A percentile compares a stretch with the other conserved stretches of the same genome.
Conservation (phyloP, 257 asterid genomes). For the Mitragyna speciosa region DNA sequence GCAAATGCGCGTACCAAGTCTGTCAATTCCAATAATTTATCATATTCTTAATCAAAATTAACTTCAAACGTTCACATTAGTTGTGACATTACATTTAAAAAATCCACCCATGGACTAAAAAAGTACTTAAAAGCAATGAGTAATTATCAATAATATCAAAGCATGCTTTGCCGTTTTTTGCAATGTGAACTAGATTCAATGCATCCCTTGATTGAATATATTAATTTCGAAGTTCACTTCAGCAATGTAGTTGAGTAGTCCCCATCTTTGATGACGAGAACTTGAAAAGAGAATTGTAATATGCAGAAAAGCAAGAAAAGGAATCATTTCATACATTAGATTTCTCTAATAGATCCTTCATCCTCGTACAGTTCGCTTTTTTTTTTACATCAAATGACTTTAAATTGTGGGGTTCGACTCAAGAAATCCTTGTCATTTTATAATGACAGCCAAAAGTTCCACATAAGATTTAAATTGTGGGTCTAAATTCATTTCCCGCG, state of each 20-base stretch:
- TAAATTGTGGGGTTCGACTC: neutral
- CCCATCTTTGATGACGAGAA: neutral
- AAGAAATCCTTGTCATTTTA: neutral
- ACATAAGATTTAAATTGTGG: neutral
- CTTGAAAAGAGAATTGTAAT: neutral
- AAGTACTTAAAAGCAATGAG: neutral
- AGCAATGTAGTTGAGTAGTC: neutral
- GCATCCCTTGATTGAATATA: neutral
- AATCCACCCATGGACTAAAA: neutral
- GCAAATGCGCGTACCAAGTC: neutral
- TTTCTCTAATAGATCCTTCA: neutral
- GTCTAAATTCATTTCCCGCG: neutral
- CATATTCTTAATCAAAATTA: neutral
- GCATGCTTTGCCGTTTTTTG: slow-evolving; percentile 3
- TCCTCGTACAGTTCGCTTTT: neutral
- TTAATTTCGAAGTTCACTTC: neutral
- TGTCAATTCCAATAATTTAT: neutral
- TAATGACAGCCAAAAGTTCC: neutral
- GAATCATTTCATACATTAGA: neutral
- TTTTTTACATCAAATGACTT: neutral
- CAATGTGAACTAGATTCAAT: slow-evolving; percentile 9
- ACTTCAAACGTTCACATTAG: neutral
- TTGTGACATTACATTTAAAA: neutral
- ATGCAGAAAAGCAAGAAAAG: no score
- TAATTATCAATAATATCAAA: neutral